Evolutionary conservation across 805 yeast genomes (phyloP).

Genomic region (Grigorovia transvaalensis): DNA sequence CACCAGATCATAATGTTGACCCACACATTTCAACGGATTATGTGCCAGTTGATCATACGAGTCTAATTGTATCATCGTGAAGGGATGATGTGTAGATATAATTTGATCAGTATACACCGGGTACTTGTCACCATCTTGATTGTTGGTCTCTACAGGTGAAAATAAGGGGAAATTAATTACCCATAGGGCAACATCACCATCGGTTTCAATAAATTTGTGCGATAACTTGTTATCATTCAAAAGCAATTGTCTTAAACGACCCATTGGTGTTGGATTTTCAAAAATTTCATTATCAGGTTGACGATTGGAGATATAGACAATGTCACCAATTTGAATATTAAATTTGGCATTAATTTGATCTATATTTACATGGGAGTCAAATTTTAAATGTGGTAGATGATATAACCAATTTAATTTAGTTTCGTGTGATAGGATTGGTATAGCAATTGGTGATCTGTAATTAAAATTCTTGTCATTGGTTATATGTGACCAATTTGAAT

Average conservation of each 20-base stretch:
- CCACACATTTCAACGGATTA: slow-evolving; percentile 56
- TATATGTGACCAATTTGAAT: slow-evolving; percentile 30
- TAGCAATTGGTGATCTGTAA: slow-evolving; percentile 46
- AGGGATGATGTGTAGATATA: slow-evolving; percentile 91
- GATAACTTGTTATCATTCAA: slow-evolving; percentile 40
- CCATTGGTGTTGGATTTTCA: slow-evolving; percentile 94
- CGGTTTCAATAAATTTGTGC: slow-evolving; percentile 15
- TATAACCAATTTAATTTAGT: slow-evolving; percentile 37
- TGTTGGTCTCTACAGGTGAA: slow-evolving; percentile 55
- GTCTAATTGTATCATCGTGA: slow-evolving; percentile 75
- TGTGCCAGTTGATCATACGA: slow-evolving; percentile 48
- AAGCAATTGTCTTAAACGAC: slow-evolving; percentile 69
- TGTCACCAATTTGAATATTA: slow-evolving; percentile 52
- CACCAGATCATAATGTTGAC: slow-evolving; percentile 91
- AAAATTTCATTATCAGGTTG: slow-evolving; percentile 44
- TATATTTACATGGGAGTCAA: slow-evolving; percentile 8
- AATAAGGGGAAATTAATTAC: slow-evolving; percentile 88
- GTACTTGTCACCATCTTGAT: slow-evolving; percentile 22
- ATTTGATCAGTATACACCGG: slow-evolving; percentile 45
- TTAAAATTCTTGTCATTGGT: slow-evolving; percentile 38
- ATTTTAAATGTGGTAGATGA: slow-evolving; percentile 28
- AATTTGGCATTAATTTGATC: slow-evolving; percentile 19
- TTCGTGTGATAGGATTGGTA: slow-evolving; percentile 37
- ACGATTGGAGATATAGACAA: slow-evolving; percentile 72
- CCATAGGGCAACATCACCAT: slow-evolving; percentile 56